These are phyloP conservation scores for Stemphylium lycopersici DNA, from an alignment of 2,329 filamentous ascomycete genomes.

Conservation along the genomic window DNA sequence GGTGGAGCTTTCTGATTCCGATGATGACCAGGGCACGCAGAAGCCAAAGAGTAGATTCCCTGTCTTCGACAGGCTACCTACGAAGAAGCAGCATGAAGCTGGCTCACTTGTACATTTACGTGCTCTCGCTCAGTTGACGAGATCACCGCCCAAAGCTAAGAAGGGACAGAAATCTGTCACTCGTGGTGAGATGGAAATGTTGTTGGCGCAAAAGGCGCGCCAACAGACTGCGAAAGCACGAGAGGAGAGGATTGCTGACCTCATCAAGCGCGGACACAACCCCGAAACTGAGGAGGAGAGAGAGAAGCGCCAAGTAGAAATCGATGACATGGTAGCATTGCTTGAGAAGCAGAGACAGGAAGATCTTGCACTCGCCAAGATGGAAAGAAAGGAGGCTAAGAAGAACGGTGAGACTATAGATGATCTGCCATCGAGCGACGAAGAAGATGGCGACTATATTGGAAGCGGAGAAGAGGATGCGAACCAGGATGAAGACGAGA, in stretches of 20 bases:
- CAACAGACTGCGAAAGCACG: constrained; percentile 81
- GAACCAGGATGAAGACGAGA: constrained; percentile 46
- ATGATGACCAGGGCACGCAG: constrained; percentile 71
- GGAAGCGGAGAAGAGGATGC: constrained; percentile 55
- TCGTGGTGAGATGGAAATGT: constrained; percentile 69
- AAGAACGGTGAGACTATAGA: constrained; percentile 58
- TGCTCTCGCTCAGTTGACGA: constrained; percentile 73
- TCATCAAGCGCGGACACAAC: constrained; percentile 79
- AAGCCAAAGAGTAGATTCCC: constrained; percentile 46
- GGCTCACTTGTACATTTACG: constrained; percentile 71
- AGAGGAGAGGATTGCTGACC: constrained; percentile 74
- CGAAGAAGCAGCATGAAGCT: constrained; percentile 66
- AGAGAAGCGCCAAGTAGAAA: constrained; percentile 77
- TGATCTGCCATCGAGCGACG: constrained; percentile 57
- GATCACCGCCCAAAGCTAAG: constrained; percentile 60
- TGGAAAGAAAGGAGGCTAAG: constrained; percentile 76
- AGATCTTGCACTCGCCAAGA: constrained; percentile 76
- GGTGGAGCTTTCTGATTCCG: constrained; percentile 56
- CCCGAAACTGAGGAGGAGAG: constrained; percentile 87
- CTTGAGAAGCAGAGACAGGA: constrained; percentile 83
- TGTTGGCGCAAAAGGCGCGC: constrained; percentile 73
- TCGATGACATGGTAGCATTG: constrained; percentile 73
- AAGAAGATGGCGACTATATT: constrained; percentile 61
- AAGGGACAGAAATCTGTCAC: constrained; percentile 66
- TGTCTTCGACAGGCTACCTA: constrained; percentile 73